Evolutionary conservation across 352 stramenopile species (phyloP), one percentile per base, ranked within the genome.

Genomic region (Phytophthora brassicae): DNA sequence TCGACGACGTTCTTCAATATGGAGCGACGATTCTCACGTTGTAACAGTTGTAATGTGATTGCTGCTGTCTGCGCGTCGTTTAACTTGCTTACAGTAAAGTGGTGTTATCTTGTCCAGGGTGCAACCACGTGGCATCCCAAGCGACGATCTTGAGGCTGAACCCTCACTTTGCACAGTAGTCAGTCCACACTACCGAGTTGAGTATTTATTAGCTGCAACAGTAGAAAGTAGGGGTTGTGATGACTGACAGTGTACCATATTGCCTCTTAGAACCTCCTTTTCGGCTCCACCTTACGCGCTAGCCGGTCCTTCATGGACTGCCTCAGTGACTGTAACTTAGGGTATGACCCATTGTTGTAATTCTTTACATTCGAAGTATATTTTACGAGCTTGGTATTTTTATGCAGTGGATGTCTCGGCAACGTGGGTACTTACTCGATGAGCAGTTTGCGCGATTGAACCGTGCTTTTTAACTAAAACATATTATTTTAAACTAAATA

Each of bases 171-270:
- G 70, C 58, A 90, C 75, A 11, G 43, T 89, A 6, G 54, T 92
- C 6, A 89, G 75, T 45, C n/a, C 77, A 88, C 47, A 84, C 75
- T 12, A 86, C 83, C 2, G 83, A 90, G 64, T 72, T 81, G 28
- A 29, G 35, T 26, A 17, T 45, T 20, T n/a, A n/a, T n/a, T 14
- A 28, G 17, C 35, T 28, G n/a, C 22, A 12, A 42, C 9, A 41
- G 6, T 13, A 5, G 38, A 19, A 13, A n/a, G 17, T 48, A 39
- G 19, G 38, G 2, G 13, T 43, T 1, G 33, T 48, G 14, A n/a
- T n/a, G n/a, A n/a, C n/a, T n/a, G n/a, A n/a, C n/a, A n/a, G 3
- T 33, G 26, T 51, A 6, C 12, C 35, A 13, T 1, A 49, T 39
- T 4, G 36, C 13, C 38, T 36, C 17, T n/a, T 49, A 83, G 72